phyloP scores from a whole-genome alignment of 352 stramenopile genomes.

The Saprolegnia parasitica region DNA sequence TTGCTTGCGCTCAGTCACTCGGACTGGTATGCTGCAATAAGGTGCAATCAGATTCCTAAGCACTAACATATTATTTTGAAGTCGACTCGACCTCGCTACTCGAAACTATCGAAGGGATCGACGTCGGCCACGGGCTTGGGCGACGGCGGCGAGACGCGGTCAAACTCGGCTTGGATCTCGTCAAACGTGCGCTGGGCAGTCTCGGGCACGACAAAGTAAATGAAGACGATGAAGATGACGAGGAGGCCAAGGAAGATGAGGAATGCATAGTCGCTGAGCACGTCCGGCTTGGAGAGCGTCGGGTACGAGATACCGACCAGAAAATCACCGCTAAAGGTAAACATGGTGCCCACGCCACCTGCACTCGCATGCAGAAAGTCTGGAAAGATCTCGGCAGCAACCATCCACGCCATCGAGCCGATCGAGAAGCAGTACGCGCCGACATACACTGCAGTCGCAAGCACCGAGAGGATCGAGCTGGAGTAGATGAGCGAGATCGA shows the following conservation, averaged over 20 bases:
- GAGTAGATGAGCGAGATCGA: slow-evolving; percentile 32
- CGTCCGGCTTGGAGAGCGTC: slow-evolving; percentile 37
- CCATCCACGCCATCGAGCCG: slow-evolving; percentile 49
- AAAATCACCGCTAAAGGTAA: slow-evolving; percentile 52
- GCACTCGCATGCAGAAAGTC: slow-evolving; percentile 45
- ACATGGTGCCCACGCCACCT: slow-evolving; percentile 43
- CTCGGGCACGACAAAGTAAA: slow-evolving; percentile 47
- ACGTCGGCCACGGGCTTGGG: background rate
- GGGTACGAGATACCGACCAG: slow-evolving; percentile 51
- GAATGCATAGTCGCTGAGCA: slow-evolving; percentile 42
- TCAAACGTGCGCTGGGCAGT: slow-evolving; percentile 55
- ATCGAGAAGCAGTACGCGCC: slow-evolving; percentile 38
- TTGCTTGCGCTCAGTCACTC: no score
- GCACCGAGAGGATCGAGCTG: slow-evolving; percentile 10
- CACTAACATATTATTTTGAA: no score
- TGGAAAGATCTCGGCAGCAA: slow-evolving; percentile 54
- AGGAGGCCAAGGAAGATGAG: slow-evolving; percentile 43
- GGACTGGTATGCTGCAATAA: no score
- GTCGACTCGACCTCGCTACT: background rate
- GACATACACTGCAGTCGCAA: slow-evolving; percentile 29
- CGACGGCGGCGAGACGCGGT: background rate
- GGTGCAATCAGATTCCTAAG: no score
- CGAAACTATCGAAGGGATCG: background rate
- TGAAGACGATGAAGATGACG: slow-evolving; percentile 51
- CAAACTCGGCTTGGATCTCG: slow-evolving; percentile 37